A percentile compares a stretch with the other conserved stretches of the same genome.
phyloP scores from a whole-genome alignment of 1,139 yeast species.

The Magnusiomyces suaveolens region DNA sequence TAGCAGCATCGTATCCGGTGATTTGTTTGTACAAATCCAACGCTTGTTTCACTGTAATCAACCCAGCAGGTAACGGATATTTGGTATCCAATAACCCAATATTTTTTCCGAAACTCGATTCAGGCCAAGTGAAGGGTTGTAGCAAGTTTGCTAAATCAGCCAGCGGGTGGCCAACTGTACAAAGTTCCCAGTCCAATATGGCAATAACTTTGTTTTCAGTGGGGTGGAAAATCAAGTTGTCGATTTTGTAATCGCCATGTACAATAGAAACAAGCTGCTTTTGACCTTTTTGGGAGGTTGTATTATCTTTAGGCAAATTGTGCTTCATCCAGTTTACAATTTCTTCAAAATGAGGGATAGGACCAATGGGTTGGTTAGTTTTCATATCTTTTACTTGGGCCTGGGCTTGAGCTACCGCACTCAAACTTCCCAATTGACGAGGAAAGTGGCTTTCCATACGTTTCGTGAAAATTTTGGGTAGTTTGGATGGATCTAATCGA shows the following conservation, averaged over 20 bases:
- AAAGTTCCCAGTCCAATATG: conserved; percentile 59
- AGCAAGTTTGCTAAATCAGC: conserved; percentile 54
- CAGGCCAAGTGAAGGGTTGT: conserved; percentile 48
- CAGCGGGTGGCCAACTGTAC: conserved; percentile 59
- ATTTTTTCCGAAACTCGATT: conserved; percentile 10
- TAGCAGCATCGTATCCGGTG: conserved; percentile 29
- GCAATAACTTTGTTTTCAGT: conserved; percentile 44
- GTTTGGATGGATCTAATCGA: conserved; percentile 38
- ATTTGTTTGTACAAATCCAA: conserved; percentile 20
- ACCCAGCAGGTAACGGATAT: conserved; percentile 21
- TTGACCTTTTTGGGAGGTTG: background rate
- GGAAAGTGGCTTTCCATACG: conserved; percentile 41
- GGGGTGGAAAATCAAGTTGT: conserved; percentile 49
- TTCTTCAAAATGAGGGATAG: conserved; percentile 42
- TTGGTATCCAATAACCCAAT: conserved; percentile 12
- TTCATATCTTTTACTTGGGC: conserved; percentile 26
- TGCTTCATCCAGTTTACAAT: conserved; percentile 40
- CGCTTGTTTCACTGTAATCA: conserved; percentile 24
- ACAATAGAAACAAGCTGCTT: conserved; percentile 37
- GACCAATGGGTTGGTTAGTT: conserved; percentile 37
- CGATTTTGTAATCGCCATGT: conserved; percentile 64
- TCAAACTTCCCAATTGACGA: conserved; percentile 46
- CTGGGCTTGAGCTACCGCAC: conserved; percentile 43
- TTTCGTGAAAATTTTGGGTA: conserved; percentile 38
- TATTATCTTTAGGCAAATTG: conserved; percentile 41